Conservation (phyloP, 2,329 filamentous ascomycete genomes). For the Verticillium longisporum region DNA sequence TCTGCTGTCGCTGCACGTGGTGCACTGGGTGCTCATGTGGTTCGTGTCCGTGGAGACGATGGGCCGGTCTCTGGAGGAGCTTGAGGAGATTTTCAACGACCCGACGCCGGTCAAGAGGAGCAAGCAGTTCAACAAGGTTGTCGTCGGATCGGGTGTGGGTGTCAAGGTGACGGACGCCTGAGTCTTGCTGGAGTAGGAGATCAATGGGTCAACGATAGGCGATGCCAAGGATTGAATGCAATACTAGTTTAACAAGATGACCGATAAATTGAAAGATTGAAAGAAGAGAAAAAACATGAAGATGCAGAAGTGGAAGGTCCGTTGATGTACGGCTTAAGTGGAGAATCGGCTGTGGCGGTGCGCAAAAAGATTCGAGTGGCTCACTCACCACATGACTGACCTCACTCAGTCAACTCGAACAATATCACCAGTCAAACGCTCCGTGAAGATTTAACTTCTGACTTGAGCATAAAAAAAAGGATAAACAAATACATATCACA, state of each 20-base stretch:
- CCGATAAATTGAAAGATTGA: too few species aligned
- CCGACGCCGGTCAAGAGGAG: conserved; percentile 14
- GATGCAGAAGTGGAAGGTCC: background rate
- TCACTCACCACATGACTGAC: too few species aligned
- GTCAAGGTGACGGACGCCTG: conserved; percentile 9
- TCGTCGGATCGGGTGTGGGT: conserved; percentile 7
- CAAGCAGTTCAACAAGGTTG: conserved; percentile 5
- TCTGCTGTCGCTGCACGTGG: conserved; percentile 34
- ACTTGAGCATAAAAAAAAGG: too few species aligned
- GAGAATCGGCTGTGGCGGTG: background rate
- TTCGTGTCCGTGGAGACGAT: conserved; percentile 36
- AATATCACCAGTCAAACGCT: background rate
- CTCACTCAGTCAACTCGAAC: background rate
- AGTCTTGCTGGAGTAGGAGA: too few species aligned
- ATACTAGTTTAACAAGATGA: too few species aligned
- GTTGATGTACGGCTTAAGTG: background rate
- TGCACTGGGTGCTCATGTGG: conserved; percentile 11
- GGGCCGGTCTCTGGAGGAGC: conserved; percentile 47
- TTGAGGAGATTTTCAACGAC: conserved; percentile 48
- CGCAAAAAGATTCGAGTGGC: background rate
- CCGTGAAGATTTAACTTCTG: background rate
- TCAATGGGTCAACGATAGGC: too few species aligned
- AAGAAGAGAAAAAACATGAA: background rate
- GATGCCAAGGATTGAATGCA: too few species aligned
- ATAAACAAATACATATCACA: too few species aligned